Conservation (phyloP, 805 yeast genomes). For the Teunomyces lycoperdinae region DNA sequence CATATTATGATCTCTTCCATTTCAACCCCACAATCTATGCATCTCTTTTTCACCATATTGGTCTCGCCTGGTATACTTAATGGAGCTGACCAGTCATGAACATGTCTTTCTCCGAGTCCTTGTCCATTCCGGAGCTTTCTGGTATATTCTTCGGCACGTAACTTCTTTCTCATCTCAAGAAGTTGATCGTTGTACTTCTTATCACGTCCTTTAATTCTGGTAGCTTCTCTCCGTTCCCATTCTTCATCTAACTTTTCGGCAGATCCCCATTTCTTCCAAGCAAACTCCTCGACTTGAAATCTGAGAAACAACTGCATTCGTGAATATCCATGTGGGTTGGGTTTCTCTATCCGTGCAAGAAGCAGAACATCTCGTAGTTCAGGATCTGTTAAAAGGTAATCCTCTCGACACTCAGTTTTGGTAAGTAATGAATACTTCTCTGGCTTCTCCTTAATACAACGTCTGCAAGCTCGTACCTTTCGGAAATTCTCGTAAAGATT, state of each 20-base stretch:
- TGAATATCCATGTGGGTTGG: conserved; percentile 92
- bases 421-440: conserved; percentile 90
- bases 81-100: conserved; percentile 71
- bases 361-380: conserved; percentile 72
- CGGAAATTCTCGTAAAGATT: conserved; percentile 66
- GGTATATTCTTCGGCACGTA: conserved; percentile 89
- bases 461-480: conserved; percentile 69
- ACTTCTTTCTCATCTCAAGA: conserved; percentile 82
- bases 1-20: conserved; percentile 66
- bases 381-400: conserved; percentile 90
- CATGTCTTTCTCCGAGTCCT: conserved; percentile 57
- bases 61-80: conserved; percentile 40
- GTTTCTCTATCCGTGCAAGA: conserved; percentile 77
- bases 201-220: conserved; percentile 70
- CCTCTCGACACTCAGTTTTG: conserved; percentile 92
- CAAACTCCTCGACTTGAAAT: conserved; percentile 89
- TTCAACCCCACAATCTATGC: conserved; percentile 80
- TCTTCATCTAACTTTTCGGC: conserved; percentile 87
- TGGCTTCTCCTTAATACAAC: conserved; percentile 69
- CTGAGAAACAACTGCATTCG: conserved; percentile 91
- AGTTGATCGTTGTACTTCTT: conserved; percentile 74
- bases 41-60: conserved; percentile 51
- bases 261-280: conserved; percentile 94
- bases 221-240: conserved; percentile 79
- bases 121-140: conserved; percentile 61